A percentile compares a stretch with the other conserved stretches of the same genome.
Conservation (phyloP, 768 basidiomycete genomes). For the Inosperma sp. region DNA sequence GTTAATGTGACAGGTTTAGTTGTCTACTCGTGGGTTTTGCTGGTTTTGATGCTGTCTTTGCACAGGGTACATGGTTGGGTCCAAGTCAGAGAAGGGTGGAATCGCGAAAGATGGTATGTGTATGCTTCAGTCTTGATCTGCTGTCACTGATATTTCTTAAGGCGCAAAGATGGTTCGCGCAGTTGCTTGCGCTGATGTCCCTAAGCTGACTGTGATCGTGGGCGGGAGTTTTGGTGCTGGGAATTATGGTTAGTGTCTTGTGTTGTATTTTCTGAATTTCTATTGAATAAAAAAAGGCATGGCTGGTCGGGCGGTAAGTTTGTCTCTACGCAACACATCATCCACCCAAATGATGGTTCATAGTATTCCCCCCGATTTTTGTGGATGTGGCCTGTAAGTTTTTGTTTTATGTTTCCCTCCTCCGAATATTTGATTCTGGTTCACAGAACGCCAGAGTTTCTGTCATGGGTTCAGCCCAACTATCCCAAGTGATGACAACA, state of each 20-base stretch:
- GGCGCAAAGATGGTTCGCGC: slow-evolving; percentile 96
- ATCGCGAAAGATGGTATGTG: slow-evolving; percentile 83
- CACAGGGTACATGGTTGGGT: slow-evolving; percentile 95
- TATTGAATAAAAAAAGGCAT: too few relatives aligned
- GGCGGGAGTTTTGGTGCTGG: slow-evolving; percentile 95
- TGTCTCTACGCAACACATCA: neutral
- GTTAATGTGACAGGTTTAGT: slow-evolving; percentile 84
- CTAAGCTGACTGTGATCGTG: slow-evolving; percentile 89
- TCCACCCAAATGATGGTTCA: slow-evolving; percentile 3
- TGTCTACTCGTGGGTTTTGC: too few relatives aligned
- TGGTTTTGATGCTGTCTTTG: too few relatives aligned
- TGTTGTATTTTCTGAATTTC: too few relatives aligned
- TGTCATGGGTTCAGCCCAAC: slow-evolving; percentile 93
- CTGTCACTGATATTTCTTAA: slow-evolving; percentile 13
- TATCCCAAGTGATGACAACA: slow-evolving; percentile 88
- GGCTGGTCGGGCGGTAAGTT: slow-evolving; percentile 84
- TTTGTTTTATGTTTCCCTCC: slow-evolving; percentile 2
- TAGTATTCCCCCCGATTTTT: slow-evolving; percentile 92
- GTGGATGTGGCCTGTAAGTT: slow-evolving; percentile 95
- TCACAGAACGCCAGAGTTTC: slow-evolving; percentile 83
- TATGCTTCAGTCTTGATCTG: neutral
- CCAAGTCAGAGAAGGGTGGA: slow-evolving; percentile 89
- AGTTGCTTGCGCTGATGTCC: slow-evolving; percentile 89
- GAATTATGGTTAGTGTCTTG: slow-evolving; percentile 68
- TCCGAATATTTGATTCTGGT: slow-evolving; percentile 8